Base-by-base conservation (phyloP, 768 basidiomycete species). In the Mycena vulgaris region DNA sequence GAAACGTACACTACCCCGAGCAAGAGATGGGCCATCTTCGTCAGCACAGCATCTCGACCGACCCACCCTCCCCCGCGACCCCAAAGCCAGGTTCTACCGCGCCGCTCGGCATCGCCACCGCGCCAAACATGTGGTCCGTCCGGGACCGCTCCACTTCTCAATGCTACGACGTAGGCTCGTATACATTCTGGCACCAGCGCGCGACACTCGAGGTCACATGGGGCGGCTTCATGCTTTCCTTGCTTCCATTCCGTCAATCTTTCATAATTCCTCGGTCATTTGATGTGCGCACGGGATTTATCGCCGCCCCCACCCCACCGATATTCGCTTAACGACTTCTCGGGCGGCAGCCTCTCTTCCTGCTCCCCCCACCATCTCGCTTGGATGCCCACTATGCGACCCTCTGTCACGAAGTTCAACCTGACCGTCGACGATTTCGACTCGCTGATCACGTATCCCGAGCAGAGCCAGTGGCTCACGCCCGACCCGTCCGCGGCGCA, bases 371-470 rank as follows among this genome's bases (percentile, higher is more conserved):
- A 25, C 5, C 23, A n/a, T n/a, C 47, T 2, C 2, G 5, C 47
- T 48, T 48, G 47, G 2, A 13, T 5, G 47, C 47, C 45, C 17
- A 40, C 68, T 13, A 57, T 69, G 52, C 52, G 11, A 23, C 37
- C 23, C 25, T 23, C 45, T 4, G 19, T 23, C 7, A 52, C 35
- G 40, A 25, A 64, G 23, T 64, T 68, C 69, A 67, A 67, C 35
- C 68, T 73, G 2, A 63, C 72, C 21, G 62, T 73, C 9, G 72
- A 73, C 62, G 70, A 74, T 59, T 74, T 74, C 28, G 73, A 74
- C 63, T 74, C 73, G 23, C 28, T 74, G 13, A 60, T 74, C 58
- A 74, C 66, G 9, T 74, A 73, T 56, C 52, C 69, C 2, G 33
- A 60, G n/a, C 73, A 74, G 47, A 62, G 66, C 39, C 69, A 71